Evolutionary conservation across 164 flowering plant genomes (phyloP).

Genomic region (Taxillus chinensis): DNA sequence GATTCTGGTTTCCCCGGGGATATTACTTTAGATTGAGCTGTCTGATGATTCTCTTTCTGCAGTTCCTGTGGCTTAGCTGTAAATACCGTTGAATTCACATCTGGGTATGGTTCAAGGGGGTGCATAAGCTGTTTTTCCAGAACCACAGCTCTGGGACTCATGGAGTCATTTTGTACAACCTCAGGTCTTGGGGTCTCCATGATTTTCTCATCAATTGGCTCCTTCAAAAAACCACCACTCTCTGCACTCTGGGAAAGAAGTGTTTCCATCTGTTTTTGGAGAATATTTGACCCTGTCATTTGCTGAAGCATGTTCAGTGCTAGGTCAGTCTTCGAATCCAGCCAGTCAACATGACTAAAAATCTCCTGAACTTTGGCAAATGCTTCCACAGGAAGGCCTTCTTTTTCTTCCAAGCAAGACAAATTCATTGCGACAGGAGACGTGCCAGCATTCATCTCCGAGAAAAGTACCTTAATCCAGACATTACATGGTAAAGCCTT

Average conservation of each 20-base stretch:
- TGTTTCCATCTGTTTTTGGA: conserved; percentile 35
- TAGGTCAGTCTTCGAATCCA: conserved; percentile 47
- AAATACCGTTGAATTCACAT: too few species aligned
- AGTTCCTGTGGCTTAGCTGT: too few species aligned
- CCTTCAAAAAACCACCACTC: conserved; percentile 13
- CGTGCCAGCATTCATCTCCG: conserved; percentile 42
- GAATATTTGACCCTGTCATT: conserved; percentile 29
- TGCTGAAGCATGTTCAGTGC: conserved; percentile 45
- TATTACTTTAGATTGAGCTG: too few species aligned
- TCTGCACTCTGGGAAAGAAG: conserved; percentile 17
- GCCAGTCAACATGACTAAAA: conserved; percentile 68
- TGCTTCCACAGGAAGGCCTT: conserved; percentile 86
- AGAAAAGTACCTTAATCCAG: conserved; percentile 43
- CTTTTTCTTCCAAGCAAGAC: conserved; percentile 53
- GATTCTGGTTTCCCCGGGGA: too few species aligned
- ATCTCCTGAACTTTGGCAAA: conserved; percentile 77
- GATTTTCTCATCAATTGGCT: conserved; percentile 14
- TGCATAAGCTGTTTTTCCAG: too few species aligned
- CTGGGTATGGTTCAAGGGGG: too few species aligned
- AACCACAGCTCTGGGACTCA: not conserved
- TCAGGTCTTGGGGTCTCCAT: conserved; percentile 15
- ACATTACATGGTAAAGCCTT: conserved; percentile 1
- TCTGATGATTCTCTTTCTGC: too few species aligned
- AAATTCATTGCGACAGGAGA: conserved; percentile 40
- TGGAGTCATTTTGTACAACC: conserved; percentile 2